A percentile compares a stretch with the other conserved stretches of the same genome.
Conservation (phyloP, 106 monocot genomes). For the Dactylorhiza incarnata region DNA sequence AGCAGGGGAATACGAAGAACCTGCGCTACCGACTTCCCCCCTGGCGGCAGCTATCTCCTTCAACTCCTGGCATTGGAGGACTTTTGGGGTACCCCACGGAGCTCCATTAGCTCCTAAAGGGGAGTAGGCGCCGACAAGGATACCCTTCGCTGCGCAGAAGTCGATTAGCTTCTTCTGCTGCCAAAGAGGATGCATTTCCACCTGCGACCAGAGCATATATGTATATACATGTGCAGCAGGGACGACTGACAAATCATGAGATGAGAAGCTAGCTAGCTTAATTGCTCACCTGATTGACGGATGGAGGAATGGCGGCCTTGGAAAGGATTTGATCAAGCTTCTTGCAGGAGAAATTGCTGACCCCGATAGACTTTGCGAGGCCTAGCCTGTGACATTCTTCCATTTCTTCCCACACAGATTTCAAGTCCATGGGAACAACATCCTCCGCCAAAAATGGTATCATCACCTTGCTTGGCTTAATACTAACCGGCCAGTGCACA, state of each 20-base stretch:
- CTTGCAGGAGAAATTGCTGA: conserved; percentile 40
- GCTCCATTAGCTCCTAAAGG: conserved; percentile 25
- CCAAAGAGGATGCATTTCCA: conserved; percentile 46
- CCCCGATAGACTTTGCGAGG: conserved; percentile 32
- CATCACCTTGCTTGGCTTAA: not conserved
- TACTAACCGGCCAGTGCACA: conserved; percentile 29
- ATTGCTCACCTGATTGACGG: conserved; percentile 28
- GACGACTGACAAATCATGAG: no score
- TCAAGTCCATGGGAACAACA: conserved; percentile 25
- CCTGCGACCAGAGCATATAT: conserved; percentile 9
- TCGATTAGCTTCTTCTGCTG: conserved; percentile 39
- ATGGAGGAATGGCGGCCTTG: conserved; percentile 23
- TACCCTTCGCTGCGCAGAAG: conserved; percentile 32
- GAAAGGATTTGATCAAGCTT: conserved; percentile 22
- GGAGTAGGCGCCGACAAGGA: conserved; percentile 40
- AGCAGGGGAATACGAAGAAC: conserved; percentile 12
- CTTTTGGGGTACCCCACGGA: not conserved
- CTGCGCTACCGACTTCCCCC: conserved; percentile 39
- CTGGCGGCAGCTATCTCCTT: conserved; percentile 29
- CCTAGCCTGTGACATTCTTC: conserved; percentile 49
- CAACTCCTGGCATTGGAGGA: conserved; percentile 15
- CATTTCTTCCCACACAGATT: conserved; percentile 39
- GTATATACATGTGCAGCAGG: no score
- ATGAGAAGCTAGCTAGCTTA: not conserved
- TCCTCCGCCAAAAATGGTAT: conserved; percentile 28